phyloP scores from a whole-genome alignment of 352 stramenopile species.

The Phytophthora fragariae region DNA sequence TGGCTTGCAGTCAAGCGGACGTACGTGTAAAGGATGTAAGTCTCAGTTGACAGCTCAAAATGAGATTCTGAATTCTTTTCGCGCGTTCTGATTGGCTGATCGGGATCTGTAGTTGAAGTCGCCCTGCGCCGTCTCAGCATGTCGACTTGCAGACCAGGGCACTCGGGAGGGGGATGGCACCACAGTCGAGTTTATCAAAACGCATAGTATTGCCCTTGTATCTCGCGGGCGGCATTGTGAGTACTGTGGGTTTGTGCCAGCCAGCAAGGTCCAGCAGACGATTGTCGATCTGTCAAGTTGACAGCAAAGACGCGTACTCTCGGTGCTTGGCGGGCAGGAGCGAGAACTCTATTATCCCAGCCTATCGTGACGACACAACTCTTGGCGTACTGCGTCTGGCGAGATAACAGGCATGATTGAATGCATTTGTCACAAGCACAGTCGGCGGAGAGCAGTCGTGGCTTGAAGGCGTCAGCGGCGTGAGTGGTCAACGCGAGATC shows the following conservation, averaged over 20 bases:
- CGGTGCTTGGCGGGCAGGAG: not conserved
- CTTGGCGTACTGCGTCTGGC: not conserved
- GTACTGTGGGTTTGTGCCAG: not conserved
- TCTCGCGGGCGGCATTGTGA: not conserved
- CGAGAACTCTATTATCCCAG: slow-evolving; percentile 7
- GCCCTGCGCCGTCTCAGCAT: slow-evolving; percentile 19
- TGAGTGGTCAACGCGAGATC: slow-evolving; percentile 15
- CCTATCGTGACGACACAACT: slow-evolving; percentile 17
- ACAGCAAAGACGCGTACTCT: not conserved
- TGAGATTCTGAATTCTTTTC: slow-evolving; percentile 19
- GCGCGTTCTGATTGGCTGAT: slow-evolving; percentile 11
- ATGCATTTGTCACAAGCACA: not conserved
- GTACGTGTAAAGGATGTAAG: slow-evolving; percentile 25
- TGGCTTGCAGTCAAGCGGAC: slow-evolving; percentile 14
- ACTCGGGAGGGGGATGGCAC: not conserved
- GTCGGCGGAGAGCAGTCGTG: not conserved
- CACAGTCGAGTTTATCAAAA: not conserved
- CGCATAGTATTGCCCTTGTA: not conserved
- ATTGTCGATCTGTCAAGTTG: not conserved
- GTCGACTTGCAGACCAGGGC: slow-evolving; percentile 10
- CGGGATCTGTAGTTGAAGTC: slow-evolving; percentile 8
- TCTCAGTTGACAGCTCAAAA: slow-evolving; percentile 4
- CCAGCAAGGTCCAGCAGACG: not conserved
- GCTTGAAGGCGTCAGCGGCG: not conserved
- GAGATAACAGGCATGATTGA: not conserved